phyloP scores from a whole-genome alignment of 2,329 filamentous ascomycete species.

The Reticulascus tulasneorum region DNA sequence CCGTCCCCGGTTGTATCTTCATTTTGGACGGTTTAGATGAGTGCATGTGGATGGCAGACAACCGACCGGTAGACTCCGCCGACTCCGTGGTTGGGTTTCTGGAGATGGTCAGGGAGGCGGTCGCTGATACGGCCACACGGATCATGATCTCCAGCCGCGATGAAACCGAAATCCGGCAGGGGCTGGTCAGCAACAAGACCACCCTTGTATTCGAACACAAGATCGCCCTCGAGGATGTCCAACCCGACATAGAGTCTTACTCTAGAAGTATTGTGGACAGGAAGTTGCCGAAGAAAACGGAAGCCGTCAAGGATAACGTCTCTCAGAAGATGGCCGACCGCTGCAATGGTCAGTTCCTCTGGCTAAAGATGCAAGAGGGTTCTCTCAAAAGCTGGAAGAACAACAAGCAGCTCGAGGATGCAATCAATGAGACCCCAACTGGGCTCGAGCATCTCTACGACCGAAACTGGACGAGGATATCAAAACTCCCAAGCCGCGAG shows the following conservation, averaged over 20 bases:
- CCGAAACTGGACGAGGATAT: slow-evolving; percentile 23
- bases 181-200: slow-evolving; percentile 6
- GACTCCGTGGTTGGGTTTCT: slow-evolving; percentile 16
- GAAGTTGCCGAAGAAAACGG: slow-evolving; percentile 23
- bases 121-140: slow-evolving; percentile 6
- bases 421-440: slow-evolving; percentile 21
- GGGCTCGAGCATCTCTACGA: slow-evolving; percentile 26
- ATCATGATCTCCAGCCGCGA: slow-evolving; percentile 23
- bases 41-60: slow-evolving; percentile 14
- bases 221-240: slow-evolving; percentile 18
- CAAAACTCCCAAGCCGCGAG: slow-evolving; percentile 3
- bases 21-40: slow-evolving; percentile 32
- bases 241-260: slow-evolving; percentile 17
- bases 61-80: rapidly evolving
- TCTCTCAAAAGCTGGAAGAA: slow-evolving; percentile 20
- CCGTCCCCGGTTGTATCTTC: slow-evolving; percentile 17
- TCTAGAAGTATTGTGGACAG: slow-evolving; percentile 22
- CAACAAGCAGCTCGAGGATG: slow-evolving; percentile 21
- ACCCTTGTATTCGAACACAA: slow-evolving; percentile 16
- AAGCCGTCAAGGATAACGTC: slow-evolving; percentile 11
- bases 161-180: slow-evolving; percentile 18
- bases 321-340: slow-evolving; percentile 20
- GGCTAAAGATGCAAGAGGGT: slow-evolving; percentile 24
- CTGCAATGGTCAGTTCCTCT: slow-evolving; percentile 30
- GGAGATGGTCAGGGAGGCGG: slow-evolving; percentile 1